Conservation (phyloP, 2,329 filamentous ascomycete genomes). For the Eurotiales sp. region DNA sequence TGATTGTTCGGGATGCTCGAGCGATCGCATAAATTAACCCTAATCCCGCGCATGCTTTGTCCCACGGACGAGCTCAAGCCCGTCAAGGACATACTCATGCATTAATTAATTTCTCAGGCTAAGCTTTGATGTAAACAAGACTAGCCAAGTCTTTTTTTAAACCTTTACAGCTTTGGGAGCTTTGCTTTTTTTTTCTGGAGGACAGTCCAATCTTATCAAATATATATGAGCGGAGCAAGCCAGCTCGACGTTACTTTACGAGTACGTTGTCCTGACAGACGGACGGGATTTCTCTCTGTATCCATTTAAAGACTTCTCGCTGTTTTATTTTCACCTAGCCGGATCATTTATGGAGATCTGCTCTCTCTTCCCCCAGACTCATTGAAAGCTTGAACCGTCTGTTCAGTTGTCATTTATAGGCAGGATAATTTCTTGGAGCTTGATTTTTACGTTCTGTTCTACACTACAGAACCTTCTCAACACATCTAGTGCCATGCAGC, state of each 20-base stretch:
- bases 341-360: too few species aligned
- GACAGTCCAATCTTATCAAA: not conserved
- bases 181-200: not conserved
- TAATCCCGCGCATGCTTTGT: conserved; percentile 9
- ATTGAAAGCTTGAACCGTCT: too few species aligned
- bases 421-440: too few species aligned
- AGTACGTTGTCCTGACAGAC: too few species aligned
- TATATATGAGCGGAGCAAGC: not conserved
- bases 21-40: not conserved
- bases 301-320: not conserved
- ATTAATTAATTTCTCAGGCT: not conserved
- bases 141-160: not conserved
- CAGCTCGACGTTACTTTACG: not conserved
- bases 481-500: conserved; percentile 7
- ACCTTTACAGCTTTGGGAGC: not conserved
- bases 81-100: not conserved
- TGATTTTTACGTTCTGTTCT: too few species aligned
- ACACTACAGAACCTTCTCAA: not conserved
- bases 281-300: not conserved
- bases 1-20: not conserved
- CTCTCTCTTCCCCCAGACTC: too few species aligned
- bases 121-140: not conserved
- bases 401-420: too few species aligned
- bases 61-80: not conserved
- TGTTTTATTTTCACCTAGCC: not conserved